Evolutionary conservation across 495 filamentous ascomycete genomes (phyloP).

Genomic region (Geopyxis carbonaria): DNA sequence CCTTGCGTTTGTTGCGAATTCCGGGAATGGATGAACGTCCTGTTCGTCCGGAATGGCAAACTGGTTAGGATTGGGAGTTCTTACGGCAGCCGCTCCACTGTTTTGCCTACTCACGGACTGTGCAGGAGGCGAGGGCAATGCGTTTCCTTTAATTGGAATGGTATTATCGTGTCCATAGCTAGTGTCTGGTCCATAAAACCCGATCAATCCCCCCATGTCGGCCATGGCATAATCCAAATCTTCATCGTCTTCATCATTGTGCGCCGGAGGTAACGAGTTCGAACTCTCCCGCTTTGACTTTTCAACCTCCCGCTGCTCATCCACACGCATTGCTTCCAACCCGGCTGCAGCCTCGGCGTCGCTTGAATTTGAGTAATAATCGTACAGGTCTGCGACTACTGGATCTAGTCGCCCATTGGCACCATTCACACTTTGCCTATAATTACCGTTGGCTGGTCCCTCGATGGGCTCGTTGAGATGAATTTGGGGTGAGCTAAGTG

Average conservation of each 20-base stretch:
- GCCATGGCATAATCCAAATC: constrained; percentile 50
- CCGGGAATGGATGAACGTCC: constrained; percentile 44
- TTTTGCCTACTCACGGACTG: constrained; percentile 22
- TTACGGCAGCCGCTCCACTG: constrained; percentile 12
- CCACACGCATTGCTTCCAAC: constrained; percentile 64
- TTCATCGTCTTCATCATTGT: constrained; percentile 36
- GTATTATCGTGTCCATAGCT: constrained; percentile 17
- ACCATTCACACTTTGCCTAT: constrained; percentile 13
- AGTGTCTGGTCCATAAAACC: constrained; percentile 16
- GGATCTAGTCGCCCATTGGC: constrained; percentile 37
- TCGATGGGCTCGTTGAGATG: neutral
- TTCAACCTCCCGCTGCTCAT: constrained; percentile 49
- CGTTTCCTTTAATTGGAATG: constrained; percentile 24
- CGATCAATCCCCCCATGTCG: constrained; percentile 29
- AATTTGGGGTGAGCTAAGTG: no score
- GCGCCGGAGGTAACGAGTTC: constrained; percentile 18
- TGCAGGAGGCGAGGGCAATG: constrained; percentile 23
- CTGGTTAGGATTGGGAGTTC: constrained; percentile 12
- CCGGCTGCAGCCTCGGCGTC: constrained; percentile 84
- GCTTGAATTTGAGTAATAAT: constrained; percentile 42
- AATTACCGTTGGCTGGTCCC: no score
- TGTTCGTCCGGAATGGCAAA: constrained; percentile 33
- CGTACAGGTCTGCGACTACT: constrained; percentile 24
- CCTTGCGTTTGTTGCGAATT: constrained; percentile 34
- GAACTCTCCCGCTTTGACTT: constrained; percentile 9